Evolutionary conservation across 1,284 basidiomycete genomes (phyloP), one percentile per base, ranked within the genome.

Genomic region (Mycosarcoma maydis): DNA sequence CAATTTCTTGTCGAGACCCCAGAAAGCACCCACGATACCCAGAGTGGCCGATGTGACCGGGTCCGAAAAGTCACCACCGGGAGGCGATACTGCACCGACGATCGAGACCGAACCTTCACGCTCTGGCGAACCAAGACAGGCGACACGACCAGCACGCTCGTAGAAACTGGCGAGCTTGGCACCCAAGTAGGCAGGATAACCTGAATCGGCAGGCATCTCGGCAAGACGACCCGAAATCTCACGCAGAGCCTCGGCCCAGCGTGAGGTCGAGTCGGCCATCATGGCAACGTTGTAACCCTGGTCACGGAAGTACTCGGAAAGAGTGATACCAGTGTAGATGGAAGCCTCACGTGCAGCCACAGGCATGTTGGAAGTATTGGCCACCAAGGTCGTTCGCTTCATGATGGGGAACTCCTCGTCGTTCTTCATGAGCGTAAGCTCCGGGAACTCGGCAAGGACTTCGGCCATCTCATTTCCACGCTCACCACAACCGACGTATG

Each of bases 281-380:
- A 99, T 99, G 46, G 95, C 90, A 27, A 99, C 95, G 81, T 98
- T 94, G 81, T 88, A 90, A 27, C 96, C 95, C 83, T 98, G 94
- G 84, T 98, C 95, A 85, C 95, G 92, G 90, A 96, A 98, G 85
- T 98, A 99, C 82, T 99, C 95, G 40, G 95, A 95, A 20, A 98
- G 88, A 0, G 96, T 99, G 85, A 99, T 98, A 80, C 96, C 96
- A 37, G 96, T 99, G 85, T 99, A 99, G 83, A 99, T 98, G 39
- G 95, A 98, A 6, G 96, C 96, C 85, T 99, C 96, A 80, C 96
- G 92, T 33, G 96, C 96, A 32, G 96, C 96, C 78, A 99, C 96
- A 75, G 96, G 96, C 96, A 99, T 99, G 86, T 99, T 98, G 57
- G 95, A 98, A 2, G 96, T 99, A 84, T 99, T 99, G 75, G 96